Evolutionary conservation across 495 filamentous ascomycete genomes (phyloP).

Genomic region (Copromyces sp.): DNA sequence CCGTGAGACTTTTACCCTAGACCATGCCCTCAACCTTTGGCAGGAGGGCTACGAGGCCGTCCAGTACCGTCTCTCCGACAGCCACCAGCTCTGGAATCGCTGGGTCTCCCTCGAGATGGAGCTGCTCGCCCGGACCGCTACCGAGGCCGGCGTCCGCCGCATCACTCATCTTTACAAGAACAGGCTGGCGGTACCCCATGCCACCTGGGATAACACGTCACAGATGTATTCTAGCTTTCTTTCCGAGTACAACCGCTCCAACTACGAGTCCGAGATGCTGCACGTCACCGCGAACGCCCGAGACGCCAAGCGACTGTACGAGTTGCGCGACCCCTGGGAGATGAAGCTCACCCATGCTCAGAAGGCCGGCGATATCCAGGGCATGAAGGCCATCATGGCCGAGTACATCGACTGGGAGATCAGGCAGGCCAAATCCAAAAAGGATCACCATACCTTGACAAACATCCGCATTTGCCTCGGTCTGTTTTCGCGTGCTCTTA

Average conservation of each 20-base stretch:
- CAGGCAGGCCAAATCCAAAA: constrained; percentile 39
- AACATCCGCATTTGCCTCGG: constrained; percentile 56
- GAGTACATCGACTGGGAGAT: constrained; percentile 85
- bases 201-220: constrained; percentile 76
- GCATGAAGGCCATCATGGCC: constrained; percentile 47
- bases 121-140: constrained; percentile 43
- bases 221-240: constrained; percentile 74
- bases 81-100: constrained; percentile 80
- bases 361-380: constrained; percentile 46
- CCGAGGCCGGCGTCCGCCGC: constrained; percentile 48
- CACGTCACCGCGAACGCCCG: constrained; percentile 52
- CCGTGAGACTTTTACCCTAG: constrained; percentile 68
- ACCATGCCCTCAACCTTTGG: constrained; percentile 69
- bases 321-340: constrained; percentile 61
- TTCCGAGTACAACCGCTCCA: constrained; percentile 59
- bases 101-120: constrained; percentile 54
- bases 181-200: constrained; percentile 70
- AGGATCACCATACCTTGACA: constrained; percentile 31
- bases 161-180: constrained; percentile 61
- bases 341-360: constrained; percentile 49
- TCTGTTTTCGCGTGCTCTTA: constrained; percentile 68
- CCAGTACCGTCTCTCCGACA: constrained; percentile 72
- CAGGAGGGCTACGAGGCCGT: constrained; percentile 67
- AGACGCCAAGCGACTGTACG: constrained; percentile 60
- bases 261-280: constrained; percentile 75